A percentile compares a stretch with the other conserved stretches of the same genome.
These are phyloP conservation scores for Tolypocladium sp. DNA, from an alignment of 2,329 filamentous ascomycete genomes.

Conservation along the genomic window DNA sequence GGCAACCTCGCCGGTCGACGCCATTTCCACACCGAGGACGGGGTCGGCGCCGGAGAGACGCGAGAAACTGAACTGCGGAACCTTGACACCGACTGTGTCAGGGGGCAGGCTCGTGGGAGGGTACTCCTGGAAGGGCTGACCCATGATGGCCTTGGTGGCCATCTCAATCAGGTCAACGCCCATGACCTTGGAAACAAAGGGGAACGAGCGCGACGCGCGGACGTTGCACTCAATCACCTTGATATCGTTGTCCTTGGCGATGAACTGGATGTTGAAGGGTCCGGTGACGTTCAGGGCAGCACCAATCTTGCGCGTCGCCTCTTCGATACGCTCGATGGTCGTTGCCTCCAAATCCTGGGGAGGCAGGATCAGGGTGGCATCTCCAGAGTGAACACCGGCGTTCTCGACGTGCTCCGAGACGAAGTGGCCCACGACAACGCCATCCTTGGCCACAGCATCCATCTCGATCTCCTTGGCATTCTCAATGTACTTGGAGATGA, in stretches of 20 bases:
- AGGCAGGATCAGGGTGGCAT: constrained; percentile 89
- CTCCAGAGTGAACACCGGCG: constrained; percentile 95
- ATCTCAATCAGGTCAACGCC: constrained; percentile 96
- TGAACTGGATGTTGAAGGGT: constrained; percentile 98
- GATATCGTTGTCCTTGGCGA: constrained; percentile 98
- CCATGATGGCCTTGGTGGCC: constrained; percentile 95
- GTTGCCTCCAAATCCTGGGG: constrained; percentile 87
- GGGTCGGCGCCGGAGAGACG: constrained; percentile 92
- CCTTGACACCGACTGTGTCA: constrained; percentile 91
- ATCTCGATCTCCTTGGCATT: constrained; percentile 99
- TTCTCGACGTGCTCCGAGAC: constrained; percentile 99
- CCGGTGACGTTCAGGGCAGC: constrained; percentile 91
- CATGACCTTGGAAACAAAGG: constrained; percentile 98
- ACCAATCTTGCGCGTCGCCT: constrained; percentile 92
- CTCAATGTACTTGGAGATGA: constrained; percentile 99
- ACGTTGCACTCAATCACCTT: constrained; percentile 99
- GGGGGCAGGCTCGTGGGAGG: constrained; percentile 66
- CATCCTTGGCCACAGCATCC: constrained; percentile 91
- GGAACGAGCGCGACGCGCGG: constrained; percentile 89
- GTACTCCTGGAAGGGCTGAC: constrained; percentile 72
- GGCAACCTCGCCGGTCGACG: constrained; percentile 94
- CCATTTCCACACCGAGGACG: constrained; percentile 97
- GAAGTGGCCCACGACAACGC: constrained; percentile 87
- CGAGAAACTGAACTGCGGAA: constrained; percentile 98
- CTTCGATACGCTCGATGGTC: constrained; percentile 84